These are phyloP conservation scores for Domatiomyces globalis DNA, from an alignment of 2,329 filamentous ascomycete genomes.

Conservation along the genomic window DNA sequence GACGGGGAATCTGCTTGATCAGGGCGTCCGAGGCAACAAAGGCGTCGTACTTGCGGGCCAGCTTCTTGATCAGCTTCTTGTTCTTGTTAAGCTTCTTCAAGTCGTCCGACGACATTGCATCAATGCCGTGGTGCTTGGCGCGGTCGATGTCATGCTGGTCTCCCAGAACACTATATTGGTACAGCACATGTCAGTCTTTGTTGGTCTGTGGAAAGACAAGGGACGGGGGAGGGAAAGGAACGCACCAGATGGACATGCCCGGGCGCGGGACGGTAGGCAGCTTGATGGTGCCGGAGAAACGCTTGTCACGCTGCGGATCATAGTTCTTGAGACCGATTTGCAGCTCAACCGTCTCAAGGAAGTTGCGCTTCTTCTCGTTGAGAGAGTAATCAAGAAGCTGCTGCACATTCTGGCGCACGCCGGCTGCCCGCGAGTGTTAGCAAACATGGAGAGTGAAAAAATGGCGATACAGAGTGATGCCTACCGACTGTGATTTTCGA, in stretches of 20 bases:
- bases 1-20: slow-evolving; percentile 99
- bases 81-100: slow-evolving; percentile 99
- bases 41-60: slow-evolving; percentile 99
- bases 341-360: slow-evolving; percentile 73
- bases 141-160: slow-evolving; percentile 99
- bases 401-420: slow-evolving; percentile 89
- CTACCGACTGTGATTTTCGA: slow-evolving; percentile 45
- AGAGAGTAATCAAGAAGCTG: slow-evolving; percentile 89
- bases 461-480: background rate
- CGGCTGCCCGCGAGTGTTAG: slow-evolving; percentile 39
- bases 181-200: slow-evolving; percentile 1
- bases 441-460: slow-evolving; percentile 9
- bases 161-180: slow-evolving; percentile 53
- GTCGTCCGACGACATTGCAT: slow-evolving; percentile 96
- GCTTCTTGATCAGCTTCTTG: slow-evolving; percentile 99
- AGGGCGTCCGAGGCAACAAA: slow-evolving; percentile 94
- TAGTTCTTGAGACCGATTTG: slow-evolving; percentile 97
- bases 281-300: slow-evolving; percentile 98
- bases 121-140: slow-evolving; percentile 97
- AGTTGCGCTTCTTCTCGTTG: slow-evolving; percentile 96
- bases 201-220: slow-evolving; percentile 1
- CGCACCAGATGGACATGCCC: slow-evolving; percentile 69
- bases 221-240: background rate
- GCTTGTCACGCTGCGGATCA: slow-evolving; percentile 99
- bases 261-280: slow-evolving; percentile 62